A percentile compares a stretch with the other conserved stretches of the same genome.
These are phyloP conservation scores for Tylopilus felleus DNA, from an alignment of 768 basidiomycete genomes.

Conservation along the genomic window DNA sequence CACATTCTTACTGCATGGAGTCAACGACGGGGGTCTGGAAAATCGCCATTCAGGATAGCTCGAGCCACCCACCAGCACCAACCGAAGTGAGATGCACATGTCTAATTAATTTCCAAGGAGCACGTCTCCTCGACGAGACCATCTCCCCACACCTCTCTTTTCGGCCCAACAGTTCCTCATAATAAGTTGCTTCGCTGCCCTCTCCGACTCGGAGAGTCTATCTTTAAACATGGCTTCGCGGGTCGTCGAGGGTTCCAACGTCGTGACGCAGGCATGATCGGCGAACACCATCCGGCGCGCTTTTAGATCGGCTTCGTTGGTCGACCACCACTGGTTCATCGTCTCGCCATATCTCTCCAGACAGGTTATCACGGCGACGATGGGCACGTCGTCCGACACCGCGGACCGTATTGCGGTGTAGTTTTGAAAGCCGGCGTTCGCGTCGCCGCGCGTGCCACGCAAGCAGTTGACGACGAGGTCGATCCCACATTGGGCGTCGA, in stretches of 20 bases:
- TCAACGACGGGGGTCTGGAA: not conserved
- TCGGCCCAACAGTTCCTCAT: conserved; percentile 28
- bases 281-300: conserved; percentile 34
- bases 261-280: conserved; percentile 40
- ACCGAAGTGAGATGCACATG: conserved; percentile 18
- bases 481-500: conserved; percentile 26
- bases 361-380: conserved; percentile 31
- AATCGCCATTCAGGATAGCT: not conserved
- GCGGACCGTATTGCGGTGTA: conserved; percentile 27
- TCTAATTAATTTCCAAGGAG: conserved; percentile 27
- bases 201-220: conserved; percentile 23
- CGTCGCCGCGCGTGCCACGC: conserved; percentile 27
- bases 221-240: conserved; percentile 21
- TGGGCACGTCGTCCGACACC: conserved; percentile 31
- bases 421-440: conserved; percentile 29
- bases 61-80: conserved; percentile 4
- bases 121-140: conserved; percentile 25
- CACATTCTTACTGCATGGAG: not conserved
- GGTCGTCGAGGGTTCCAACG: conserved; percentile 20
- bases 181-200: conserved; percentile 21
- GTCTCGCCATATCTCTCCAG: conserved; percentile 29
- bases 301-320: conserved; percentile 34
- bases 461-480: conserved; percentile 29
- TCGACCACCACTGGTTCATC: conserved; percentile 40
- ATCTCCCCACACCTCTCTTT: conserved; percentile 22